Evolutionary conservation across 192 early-diverging fungal species (phyloP).

Genomic region (Coemansia sp.): DNA sequence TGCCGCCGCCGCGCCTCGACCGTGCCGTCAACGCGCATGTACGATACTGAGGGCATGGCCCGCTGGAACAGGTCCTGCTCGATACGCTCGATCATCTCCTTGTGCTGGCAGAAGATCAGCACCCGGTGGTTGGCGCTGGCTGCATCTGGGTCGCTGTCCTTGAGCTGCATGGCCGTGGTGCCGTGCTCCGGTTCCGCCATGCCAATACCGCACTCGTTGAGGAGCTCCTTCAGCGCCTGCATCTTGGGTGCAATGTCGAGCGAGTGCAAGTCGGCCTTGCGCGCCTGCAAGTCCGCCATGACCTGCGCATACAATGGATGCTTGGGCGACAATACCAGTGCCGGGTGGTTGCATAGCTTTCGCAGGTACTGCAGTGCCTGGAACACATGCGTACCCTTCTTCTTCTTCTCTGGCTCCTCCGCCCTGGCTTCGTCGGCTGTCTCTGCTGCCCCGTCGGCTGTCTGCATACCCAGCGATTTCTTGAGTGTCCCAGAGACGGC

Average conservation of each 20-base stretch:
- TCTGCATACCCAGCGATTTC: constrained; percentile 20
- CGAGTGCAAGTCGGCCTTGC: constrained; percentile 47
- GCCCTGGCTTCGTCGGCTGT: not conserved
- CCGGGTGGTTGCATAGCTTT: constrained; percentile 94
- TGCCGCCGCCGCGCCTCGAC: constrained; percentile 79
- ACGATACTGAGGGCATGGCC: constrained; percentile 83
- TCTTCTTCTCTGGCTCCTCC: constrained; percentile 8
- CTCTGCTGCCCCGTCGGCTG: not conserved
- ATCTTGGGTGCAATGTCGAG: constrained; percentile 77
- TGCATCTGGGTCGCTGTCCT: too few species aligned
- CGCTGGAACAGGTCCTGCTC: constrained; percentile 81
- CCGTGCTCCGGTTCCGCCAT: not conserved
- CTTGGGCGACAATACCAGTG: constrained; percentile 77
- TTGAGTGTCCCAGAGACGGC: constrained; percentile 18
- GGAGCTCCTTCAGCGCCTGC: constrained; percentile 78
- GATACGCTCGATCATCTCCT: constrained; percentile 95
- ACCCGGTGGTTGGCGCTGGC: constrained; percentile 83
- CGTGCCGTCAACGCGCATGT: constrained; percentile 89
- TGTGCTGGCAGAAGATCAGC: constrained; percentile 94
- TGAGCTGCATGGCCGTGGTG: not conserved
- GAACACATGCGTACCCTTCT: constrained; percentile 79
- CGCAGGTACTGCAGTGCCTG: constrained; percentile 95
- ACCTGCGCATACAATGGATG: constrained; percentile 81
- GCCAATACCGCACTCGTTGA: constrained; percentile 95
- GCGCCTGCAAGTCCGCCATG: constrained; percentile 51